phyloP scores from a whole-genome alignment of 805 yeast species.

The Kodamaea neixiangensis region DNA sequence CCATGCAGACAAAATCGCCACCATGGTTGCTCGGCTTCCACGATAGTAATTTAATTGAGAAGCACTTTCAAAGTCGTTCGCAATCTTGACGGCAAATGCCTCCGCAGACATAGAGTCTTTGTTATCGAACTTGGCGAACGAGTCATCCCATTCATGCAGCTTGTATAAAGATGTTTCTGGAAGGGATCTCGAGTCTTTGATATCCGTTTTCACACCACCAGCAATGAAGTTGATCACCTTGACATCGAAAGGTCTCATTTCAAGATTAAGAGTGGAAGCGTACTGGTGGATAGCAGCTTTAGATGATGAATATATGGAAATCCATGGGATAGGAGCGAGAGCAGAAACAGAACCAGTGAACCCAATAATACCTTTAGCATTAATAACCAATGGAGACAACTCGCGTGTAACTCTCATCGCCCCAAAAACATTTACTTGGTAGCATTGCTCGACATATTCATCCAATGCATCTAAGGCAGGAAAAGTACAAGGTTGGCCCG shows the following conservation, averaged over 20 bases:
- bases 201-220: conserved; percentile 74
- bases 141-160: conserved; percentile 49
- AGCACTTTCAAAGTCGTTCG: conserved; percentile 39
- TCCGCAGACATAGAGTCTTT: conserved; percentile 62
- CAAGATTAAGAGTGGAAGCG: conserved; percentile 62
- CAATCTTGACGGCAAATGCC: conserved; percentile 54
- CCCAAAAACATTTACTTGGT: conserved; percentile 69
- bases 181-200: conserved; percentile 58
- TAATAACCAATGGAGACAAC: conserved; percentile 54
- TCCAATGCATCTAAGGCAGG: conserved; percentile 70
- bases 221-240: conserved; percentile 69
- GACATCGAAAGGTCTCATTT: conserved; percentile 74
- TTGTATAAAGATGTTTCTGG: conserved; percentile 56
- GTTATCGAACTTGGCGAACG: conserved; percentile 59
- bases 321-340: conserved; percentile 67
- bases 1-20: neutral
- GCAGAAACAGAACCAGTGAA: conserved; percentile 79
- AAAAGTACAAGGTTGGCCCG: conserved; percentile 72
- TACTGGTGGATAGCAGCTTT: conserved; percentile 80
- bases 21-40: conserved; percentile 7
- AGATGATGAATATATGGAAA: conserved; percentile 62
- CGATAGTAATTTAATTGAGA: conserved; percentile 3
- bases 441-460: conserved; percentile 50
- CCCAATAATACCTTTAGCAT: conserved; percentile 66
- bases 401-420: conserved; percentile 66